These are phyloP conservation scores for Pythium volutum DNA, from an alignment of 352 stramenopile genomes.

Conservation along the genomic window DNA sequence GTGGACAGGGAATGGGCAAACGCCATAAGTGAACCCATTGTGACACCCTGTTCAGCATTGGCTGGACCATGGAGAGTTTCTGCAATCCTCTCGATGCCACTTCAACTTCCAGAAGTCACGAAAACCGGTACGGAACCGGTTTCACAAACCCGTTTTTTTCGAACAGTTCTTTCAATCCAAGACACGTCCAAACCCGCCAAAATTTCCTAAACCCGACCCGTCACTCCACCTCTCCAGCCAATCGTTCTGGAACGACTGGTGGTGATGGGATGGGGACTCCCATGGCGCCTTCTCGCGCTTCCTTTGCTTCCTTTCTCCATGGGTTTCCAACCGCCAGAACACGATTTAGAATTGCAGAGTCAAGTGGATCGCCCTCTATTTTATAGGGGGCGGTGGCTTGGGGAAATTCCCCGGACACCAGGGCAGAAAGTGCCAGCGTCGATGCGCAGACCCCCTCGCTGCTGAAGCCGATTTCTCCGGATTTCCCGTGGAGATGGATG, in stretches of 20 bases:
- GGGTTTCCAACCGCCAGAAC: constrained; percentile 50
- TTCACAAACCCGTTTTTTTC: too few relatives aligned
- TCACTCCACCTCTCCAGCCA: not conserved
- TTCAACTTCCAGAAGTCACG: too few relatives aligned
- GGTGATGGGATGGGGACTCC: not conserved
- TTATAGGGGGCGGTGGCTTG: constrained; percentile 51
- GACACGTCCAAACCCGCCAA: too few relatives aligned
- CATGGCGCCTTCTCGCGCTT: too few relatives aligned
- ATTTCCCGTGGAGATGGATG: not conserved
- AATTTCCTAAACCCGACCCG: constrained; percentile 14
- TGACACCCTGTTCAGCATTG: too few relatives aligned
- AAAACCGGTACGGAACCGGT: too few relatives aligned
- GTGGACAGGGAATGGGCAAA: too few relatives aligned
- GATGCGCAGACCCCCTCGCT: constrained; percentile 75
- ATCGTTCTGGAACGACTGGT: constrained; percentile 3
- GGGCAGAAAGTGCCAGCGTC: constrained; percentile 84
- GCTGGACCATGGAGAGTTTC: too few relatives aligned
- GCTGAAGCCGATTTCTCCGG: constrained; percentile 39
- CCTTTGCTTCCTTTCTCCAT: not conserved
- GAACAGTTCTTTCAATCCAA: too few relatives aligned
- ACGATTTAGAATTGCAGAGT: constrained; percentile 93
- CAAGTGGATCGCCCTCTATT: constrained; percentile 52
- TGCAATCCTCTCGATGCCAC: too few relatives aligned
- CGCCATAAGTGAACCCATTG: too few relatives aligned
- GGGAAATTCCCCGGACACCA: constrained; percentile 90